Conservation (phyloP, 768 basidiomycete genomes). For the Leccinum boreale region DNA sequence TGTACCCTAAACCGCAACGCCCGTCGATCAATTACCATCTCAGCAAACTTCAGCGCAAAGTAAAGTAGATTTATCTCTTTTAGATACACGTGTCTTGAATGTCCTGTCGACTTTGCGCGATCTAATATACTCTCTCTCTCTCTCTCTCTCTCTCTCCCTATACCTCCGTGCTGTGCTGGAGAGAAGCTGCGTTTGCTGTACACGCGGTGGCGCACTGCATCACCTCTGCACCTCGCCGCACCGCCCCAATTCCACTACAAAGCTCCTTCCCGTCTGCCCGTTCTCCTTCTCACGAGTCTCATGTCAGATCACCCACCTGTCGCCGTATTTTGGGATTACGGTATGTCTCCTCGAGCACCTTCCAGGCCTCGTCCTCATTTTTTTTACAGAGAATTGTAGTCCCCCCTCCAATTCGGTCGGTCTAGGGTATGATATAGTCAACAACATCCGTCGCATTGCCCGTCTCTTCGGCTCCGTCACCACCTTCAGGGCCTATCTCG, state of each 20-base stretch:
- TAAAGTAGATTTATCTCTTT: conserved; percentile 49
- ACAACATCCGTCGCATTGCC: conserved; percentile 44
- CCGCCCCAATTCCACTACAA: conserved; percentile 21
- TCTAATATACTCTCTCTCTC: background rate
- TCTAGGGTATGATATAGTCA: conserved; percentile 41
- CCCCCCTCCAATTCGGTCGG: conserved; percentile 30
- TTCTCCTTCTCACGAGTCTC: conserved; percentile 11
- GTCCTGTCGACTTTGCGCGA: background rate
- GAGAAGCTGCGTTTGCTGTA: conserved; percentile 13
- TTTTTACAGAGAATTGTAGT: conserved; percentile 28
- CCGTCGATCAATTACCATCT: conserved; percentile 90
- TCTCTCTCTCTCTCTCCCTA: no score
- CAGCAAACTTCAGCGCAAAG: conserved; percentile 70
- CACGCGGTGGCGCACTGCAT: conserved; percentile 6
- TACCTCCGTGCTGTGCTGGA: background rate
- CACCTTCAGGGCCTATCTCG: conserved; percentile 53
- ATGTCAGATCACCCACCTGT: conserved; percentile 39
- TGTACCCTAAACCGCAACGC: conserved; percentile 61
- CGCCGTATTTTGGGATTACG: conserved; percentile 42
- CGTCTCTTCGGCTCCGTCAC: conserved; percentile 45
- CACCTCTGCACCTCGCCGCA: conserved; percentile 3
- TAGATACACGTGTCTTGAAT: conserved; percentile 14
- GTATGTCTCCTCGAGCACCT: conserved; percentile 13
- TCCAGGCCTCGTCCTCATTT: background rate
- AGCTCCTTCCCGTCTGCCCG: conserved; percentile 3